These are phyloP conservation scores for Adansonia madagascariensis DNA, from an alignment of 441 rosid genomes.

Conservation along the genomic window DNA sequence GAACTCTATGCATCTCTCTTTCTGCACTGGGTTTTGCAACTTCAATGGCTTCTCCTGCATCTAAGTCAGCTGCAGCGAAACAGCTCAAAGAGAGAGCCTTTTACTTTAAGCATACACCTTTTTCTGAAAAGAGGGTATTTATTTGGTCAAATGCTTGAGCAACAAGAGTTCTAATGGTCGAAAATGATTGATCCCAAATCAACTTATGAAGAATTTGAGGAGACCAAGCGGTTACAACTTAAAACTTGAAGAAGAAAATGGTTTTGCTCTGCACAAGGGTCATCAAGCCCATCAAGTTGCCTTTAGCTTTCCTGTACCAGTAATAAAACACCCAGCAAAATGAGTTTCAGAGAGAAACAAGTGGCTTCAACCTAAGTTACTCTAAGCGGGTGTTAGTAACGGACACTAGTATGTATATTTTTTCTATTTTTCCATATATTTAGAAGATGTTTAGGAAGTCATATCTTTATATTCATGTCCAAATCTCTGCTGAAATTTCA, in stretches of 20 bases:
- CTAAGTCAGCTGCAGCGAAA: constrained; percentile 17
- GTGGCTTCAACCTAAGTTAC: too few relatives aligned
- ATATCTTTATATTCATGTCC: too few relatives aligned
- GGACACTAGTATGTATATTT: too few relatives aligned
- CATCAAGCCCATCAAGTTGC: constrained; percentile 34
- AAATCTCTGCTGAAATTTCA: too few relatives aligned
- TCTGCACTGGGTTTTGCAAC: constrained; percentile 4
- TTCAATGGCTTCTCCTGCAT: constrained; percentile 31
- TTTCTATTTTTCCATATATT: too few relatives aligned
- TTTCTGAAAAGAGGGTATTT: constrained; percentile 29
- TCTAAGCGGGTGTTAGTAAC: too few relatives aligned
- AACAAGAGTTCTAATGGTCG: background rate
- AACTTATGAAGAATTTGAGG: constrained; percentile 8
- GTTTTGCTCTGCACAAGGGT: constrained; percentile 13
- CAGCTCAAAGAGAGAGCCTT: constrained; percentile 43
- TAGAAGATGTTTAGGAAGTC: too few relatives aligned
- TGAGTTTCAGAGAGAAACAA: constrained; percentile 11
- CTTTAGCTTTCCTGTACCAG: constrained; percentile 19
- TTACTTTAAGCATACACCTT: constrained; percentile 31
- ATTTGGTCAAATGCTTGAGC: constrained; percentile 17
- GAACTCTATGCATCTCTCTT: background rate
- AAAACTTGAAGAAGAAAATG: constrained; percentile 19
- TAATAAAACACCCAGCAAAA: constrained; percentile 25
- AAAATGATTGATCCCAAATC: constrained; percentile 13
- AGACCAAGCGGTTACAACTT: constrained; percentile 16